phyloP scores from a whole-genome alignment of 331 rosid genomes.

The Malus hybrid region DNA sequence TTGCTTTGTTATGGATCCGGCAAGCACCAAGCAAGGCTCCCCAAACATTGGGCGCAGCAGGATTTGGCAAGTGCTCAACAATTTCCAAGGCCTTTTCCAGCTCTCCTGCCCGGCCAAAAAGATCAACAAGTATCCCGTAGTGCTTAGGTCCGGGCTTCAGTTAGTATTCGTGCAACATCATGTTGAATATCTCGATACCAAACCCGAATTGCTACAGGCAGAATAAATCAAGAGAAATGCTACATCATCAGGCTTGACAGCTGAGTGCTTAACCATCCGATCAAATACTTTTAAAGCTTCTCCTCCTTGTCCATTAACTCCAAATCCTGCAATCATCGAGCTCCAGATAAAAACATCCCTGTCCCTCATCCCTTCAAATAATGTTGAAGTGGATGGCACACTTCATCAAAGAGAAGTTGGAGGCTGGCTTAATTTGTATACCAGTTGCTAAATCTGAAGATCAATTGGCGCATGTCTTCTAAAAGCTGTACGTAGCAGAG shows the following conservation, averaged over 20 bases:
- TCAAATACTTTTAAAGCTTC: constrained; percentile 40
- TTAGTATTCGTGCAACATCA: constrained; percentile 42
- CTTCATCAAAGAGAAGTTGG: too few relatives aligned
- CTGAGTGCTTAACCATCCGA: constrained; percentile 43
- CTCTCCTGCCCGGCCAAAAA: constrained; percentile 77
- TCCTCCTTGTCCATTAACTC: constrained; percentile 64
- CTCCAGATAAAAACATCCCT: constrained; percentile 75
- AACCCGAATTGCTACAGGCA: constrained; percentile 80
- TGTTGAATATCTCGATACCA: constrained; percentile 49
- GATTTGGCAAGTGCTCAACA: constrained; percentile 43
- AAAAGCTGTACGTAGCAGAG: too few relatives aligned
- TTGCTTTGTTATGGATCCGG: constrained; percentile 49
- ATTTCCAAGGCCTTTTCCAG: constrained; percentile 56
- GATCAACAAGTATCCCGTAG: constrained; percentile 69
- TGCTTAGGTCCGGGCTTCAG: constrained; percentile 51
- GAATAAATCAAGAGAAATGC: constrained; percentile 63
- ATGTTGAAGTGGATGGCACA: constrained; percentile 12
- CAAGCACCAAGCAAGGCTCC: constrained; percentile 79
- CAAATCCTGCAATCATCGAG: constrained; percentile 70
- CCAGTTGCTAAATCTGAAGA: too few relatives aligned
- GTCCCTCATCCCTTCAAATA: constrained; percentile 40
- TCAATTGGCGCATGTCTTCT: too few relatives aligned
- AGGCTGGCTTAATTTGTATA: too few relatives aligned
- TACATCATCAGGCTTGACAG: constrained; percentile 41
- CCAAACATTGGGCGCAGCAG: constrained; percentile 62